Conservation (phyloP, 192 early-diverging fungal species). For the Dispira parvispora region DNA sequence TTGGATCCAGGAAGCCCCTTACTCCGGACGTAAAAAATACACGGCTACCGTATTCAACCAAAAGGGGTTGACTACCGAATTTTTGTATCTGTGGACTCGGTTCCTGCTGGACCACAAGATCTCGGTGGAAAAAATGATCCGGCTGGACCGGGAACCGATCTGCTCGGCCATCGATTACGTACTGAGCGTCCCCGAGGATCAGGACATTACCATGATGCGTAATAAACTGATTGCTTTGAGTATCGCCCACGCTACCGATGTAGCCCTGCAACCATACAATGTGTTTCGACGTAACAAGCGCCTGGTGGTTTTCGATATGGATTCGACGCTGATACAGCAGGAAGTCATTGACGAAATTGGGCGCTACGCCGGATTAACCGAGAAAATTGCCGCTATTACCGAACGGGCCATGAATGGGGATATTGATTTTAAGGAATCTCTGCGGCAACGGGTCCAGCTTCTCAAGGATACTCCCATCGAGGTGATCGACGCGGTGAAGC, state of each 20-base stretch:
- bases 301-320: slow-evolving; percentile 98
- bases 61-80: slow-evolving; percentile 53
- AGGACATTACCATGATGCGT: slow-evolving; percentile 50
- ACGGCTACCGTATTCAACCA: slow-evolving; percentile 77
- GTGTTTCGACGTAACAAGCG: slow-evolving; percentile 81
- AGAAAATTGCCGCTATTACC: slow-evolving; percentile 82
- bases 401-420: slow-evolving; percentile 96
- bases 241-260: slow-evolving; percentile 51
- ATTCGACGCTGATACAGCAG: slow-evolving; percentile 95
- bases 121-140: slow-evolving; percentile 76
- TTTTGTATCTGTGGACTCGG: slow-evolving; percentile 65
- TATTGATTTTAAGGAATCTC: slow-evolving; percentile 91
- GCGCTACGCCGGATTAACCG: slow-evolving; percentile 72
- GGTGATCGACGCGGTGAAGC: slow-evolving; percentile 67
- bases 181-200: slow-evolving; percentile 53
- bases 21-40: slow-evolving; percentile 67
- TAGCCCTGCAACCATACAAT: slow-evolving; percentile 75
- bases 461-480: slow-evolving; percentile 68
- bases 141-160: slow-evolving; percentile 42
- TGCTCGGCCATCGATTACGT: slow-evolving; percentile 67
- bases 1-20: slow-evolving; percentile 65
- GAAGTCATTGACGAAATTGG: slow-evolving; percentile 99
- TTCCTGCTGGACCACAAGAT: slow-evolving; percentile 59
- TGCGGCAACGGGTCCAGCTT: slow-evolving; percentile 68
- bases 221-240: slow-evolving; percentile 55